Percentiles rank a stretch among this genome's conserved stretches.
These are phyloP conservation scores for Umbelopsis vinacea DNA, from an alignment of 192 early-diverging fungal species.

Conservation along the genomic window DNA sequence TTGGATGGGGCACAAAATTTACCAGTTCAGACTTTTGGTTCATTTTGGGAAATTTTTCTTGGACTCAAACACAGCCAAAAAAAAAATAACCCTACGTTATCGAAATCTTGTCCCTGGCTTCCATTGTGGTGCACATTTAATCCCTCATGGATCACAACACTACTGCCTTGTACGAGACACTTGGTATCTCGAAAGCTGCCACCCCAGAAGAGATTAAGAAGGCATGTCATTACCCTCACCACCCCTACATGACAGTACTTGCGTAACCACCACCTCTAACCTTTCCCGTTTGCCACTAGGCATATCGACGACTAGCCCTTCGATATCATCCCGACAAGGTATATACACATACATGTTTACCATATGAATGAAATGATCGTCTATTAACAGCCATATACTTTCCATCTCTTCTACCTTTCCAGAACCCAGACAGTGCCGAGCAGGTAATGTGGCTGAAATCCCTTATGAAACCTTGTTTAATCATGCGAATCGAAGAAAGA, in stretches of 20 bases:
- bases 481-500: neutral
- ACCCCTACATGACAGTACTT: too few species aligned
- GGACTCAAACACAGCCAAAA: neutral
- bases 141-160: conserved; percentile 59
- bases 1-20: too few species aligned
- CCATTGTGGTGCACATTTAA: neutral
- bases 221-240: conserved; percentile 1
- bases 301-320: conserved; percentile 56
- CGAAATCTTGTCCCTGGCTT: conserved; percentile 15
- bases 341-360: conserved; percentile 16
- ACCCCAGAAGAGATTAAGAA: conserved; percentile 65
- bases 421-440: conserved; percentile 44
- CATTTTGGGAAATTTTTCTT: too few species aligned
- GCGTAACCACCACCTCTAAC: conserved; percentile 29
- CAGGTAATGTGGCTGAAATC: conserved; percentile 31
- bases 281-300: conserved; percentile 24
- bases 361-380: neutral
- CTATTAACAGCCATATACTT: too few species aligned
- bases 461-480: neutral
- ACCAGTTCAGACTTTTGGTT: too few species aligned
- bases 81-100: neutral
- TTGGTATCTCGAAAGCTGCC: conserved; percentile 53
- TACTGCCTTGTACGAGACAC: conserved; percentile 53
- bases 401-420: neutral
- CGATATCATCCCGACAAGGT: conserved; percentile 74